Percentiles rank a stretch among this genome's conserved stretches.
Evolutionary conservation across 2,329 filamentous ascomycete species (phyloP).

Genomic region (Trichoderma sp.): DNA sequence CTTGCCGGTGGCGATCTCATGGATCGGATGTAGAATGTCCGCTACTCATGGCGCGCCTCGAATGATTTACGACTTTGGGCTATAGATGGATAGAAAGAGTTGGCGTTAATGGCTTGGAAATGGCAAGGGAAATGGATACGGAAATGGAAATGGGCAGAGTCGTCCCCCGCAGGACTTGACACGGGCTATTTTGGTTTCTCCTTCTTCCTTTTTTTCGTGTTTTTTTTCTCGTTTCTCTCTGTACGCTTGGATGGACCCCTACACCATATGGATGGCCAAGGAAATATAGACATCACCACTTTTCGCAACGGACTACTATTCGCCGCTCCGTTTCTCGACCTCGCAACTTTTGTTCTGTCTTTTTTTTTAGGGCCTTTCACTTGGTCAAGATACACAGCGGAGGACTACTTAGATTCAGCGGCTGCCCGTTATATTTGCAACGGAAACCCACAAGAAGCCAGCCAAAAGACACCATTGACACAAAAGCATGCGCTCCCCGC

Average conservation of each 20-base stretch:
- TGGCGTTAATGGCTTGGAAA: constrained; percentile 43
- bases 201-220: not conserved
- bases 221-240: constrained; percentile 21
- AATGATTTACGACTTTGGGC: constrained; percentile 46
- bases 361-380: not conserved
- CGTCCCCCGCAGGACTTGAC: constrained; percentile 19
- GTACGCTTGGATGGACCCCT: constrained; percentile 30
- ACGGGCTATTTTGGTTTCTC: constrained; percentile 22
- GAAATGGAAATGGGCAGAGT: constrained; percentile 27
- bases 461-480: not conserved
- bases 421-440: constrained; percentile 2
- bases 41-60: constrained; percentile 33
- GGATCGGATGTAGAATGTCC: constrained; percentile 51
- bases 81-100: constrained; percentile 47
- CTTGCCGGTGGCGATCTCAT: constrained; percentile 71
- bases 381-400: not conserved
- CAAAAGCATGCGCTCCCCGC: not conserved
- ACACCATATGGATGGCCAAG: constrained; percentile 26
- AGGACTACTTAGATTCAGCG: constrained; percentile 35
- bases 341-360: constrained; percentile 5
- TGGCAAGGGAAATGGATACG: constrained; percentile 26
- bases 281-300: constrained; percentile 33
- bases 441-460: not conserved
- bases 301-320: constrained; percentile 29
- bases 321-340: constrained; percentile 3